Evolutionary conservation across 2,329 filamentous ascomycete genomes (phyloP).

Genomic region (Canariomyces notabilis): DNA sequence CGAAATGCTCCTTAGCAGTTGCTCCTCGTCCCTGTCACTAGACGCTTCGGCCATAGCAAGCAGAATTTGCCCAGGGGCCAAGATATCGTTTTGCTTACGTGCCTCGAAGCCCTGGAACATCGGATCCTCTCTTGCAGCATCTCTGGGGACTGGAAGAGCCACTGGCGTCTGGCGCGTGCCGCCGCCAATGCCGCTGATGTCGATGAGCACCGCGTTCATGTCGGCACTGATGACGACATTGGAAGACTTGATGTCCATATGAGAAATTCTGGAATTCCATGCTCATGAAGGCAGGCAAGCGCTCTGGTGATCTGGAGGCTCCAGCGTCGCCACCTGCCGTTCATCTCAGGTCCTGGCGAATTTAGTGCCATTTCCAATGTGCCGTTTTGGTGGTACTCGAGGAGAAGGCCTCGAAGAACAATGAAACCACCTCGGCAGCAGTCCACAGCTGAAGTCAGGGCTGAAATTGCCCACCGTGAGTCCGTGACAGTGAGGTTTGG

Average conservation of each 20-base stretch:
- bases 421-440: not conserved
- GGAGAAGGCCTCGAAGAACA: constrained; percentile 20
- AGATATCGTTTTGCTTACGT: constrained; percentile 22
- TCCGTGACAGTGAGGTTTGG: too few relatives aligned
- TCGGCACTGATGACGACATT: constrained; percentile 21
- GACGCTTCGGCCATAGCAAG: constrained; percentile 10
- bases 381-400: constrained; percentile 21
- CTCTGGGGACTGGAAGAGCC: too few relatives aligned
- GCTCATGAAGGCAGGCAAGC: constrained; percentile 17
- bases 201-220: constrained; percentile 20
- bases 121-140: constrained; percentile 12
- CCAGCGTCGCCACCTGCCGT: constrained; percentile 18
- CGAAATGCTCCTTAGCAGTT: constrained; percentile 5
- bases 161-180: constrained; percentile 21
- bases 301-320: constrained; percentile 21
- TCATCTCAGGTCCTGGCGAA: constrained; percentile 7
- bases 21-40: not conserved
- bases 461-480: too few relatives aligned
- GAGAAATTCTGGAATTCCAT: constrained; percentile 16
- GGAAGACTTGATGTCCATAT: constrained; percentile 25
- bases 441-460: too few relatives aligned
- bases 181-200: constrained; percentile 22
- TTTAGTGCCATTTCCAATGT: constrained; percentile 18
- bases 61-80: constrained; percentile 18
- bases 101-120: constrained; percentile 15